Evolutionary conservation across 2,329 filamentous ascomycete genomes (phyloP).

Genomic region (Macroventuria anomochaeta): DNA sequence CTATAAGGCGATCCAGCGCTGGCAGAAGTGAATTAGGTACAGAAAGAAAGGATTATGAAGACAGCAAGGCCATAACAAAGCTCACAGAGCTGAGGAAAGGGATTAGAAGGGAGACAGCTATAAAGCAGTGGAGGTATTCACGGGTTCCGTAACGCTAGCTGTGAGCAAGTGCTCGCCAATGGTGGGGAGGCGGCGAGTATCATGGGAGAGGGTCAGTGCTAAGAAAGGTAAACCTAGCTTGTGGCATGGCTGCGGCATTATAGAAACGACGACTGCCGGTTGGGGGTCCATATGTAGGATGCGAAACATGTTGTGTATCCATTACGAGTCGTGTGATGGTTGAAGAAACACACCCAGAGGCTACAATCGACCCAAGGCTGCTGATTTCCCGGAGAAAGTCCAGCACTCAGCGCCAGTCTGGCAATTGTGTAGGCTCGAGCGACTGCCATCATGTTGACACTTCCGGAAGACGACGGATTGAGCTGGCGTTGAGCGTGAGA

Average conservation of each 20-base stretch:
- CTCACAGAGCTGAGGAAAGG: conserved; percentile 9
- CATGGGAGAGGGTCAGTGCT: conserved; percentile 13
- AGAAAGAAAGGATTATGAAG: conserved; percentile 3
- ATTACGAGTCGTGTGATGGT: conserved; percentile 7
- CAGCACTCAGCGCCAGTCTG: no score
- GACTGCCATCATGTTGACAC: not conserved
- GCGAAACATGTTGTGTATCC: conserved; percentile 23
- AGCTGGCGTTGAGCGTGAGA: conserved; percentile 14
- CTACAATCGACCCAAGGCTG: not conserved
- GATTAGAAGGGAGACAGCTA: not conserved
- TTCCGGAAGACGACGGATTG: not conserved
- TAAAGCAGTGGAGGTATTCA: not conserved
- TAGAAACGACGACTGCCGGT: conserved; percentile 23
- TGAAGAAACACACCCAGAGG: conserved; percentile 1
- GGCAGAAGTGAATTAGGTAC: conserved; percentile 6
- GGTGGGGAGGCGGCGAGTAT: conserved; percentile 13
- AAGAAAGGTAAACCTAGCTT: conserved; percentile 21
- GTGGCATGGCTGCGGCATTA: conserved; percentile 30
- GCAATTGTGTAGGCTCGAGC: not conserved
- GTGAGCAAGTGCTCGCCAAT: conserved; percentile 16
- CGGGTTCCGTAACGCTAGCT: conserved; percentile 5
- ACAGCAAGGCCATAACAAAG: conserved; percentile 3
- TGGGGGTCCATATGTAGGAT: conserved; percentile 17
- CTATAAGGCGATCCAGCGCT: conserved; percentile 31
- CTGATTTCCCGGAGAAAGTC: not conserved